Evolutionary conservation across 176 grass and related monocot species (phyloP).

Genomic region (Aegilops sharonensis): DNA sequence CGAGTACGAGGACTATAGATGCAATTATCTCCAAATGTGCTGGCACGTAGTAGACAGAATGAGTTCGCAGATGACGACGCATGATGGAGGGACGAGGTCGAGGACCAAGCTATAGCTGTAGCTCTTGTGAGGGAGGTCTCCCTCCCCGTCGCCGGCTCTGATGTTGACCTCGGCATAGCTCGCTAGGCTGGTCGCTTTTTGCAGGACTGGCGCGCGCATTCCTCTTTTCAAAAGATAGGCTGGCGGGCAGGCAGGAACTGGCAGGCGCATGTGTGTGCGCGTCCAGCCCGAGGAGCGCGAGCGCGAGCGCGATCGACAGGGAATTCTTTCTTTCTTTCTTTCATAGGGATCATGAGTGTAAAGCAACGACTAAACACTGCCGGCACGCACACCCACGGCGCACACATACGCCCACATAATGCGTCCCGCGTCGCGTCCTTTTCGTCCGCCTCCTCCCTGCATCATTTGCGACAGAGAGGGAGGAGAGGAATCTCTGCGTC

Average conservation of each 20-base stretch:
- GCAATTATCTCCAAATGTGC: too few species aligned
- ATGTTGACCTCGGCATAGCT: constrained; percentile 19
- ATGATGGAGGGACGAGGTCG: neutral
- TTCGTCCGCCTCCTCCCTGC: constrained; percentile 18
- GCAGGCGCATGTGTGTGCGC: constrained; percentile 48
- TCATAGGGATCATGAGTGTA: constrained; percentile 42
- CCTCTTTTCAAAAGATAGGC: constrained; percentile 40
- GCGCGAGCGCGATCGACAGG: neutral
- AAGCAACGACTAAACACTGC: neutral
- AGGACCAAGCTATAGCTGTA: neutral
- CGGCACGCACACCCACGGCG: neutral
- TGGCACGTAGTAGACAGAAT: neutral
- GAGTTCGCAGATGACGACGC: neutral
- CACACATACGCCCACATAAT: neutral
- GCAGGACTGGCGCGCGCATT: constrained; percentile 38
- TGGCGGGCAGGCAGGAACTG: neutral
- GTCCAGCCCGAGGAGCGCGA: constrained; percentile 21
- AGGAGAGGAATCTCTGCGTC: constrained; percentile 16
- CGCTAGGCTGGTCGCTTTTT: constrained; percentile 13
- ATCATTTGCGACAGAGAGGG: neutral
- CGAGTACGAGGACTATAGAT: too few species aligned
- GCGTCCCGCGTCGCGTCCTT: constrained; percentile 10
- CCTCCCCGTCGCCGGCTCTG: neutral
- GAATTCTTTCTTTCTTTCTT: neutral
- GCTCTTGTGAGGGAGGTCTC: neutral